Evolutionary conservation across 1,284 basidiomycete genomes (phyloP), one percentile per base, ranked within the genome.

Genomic region (Thecaphora thlaspeos): DNA sequence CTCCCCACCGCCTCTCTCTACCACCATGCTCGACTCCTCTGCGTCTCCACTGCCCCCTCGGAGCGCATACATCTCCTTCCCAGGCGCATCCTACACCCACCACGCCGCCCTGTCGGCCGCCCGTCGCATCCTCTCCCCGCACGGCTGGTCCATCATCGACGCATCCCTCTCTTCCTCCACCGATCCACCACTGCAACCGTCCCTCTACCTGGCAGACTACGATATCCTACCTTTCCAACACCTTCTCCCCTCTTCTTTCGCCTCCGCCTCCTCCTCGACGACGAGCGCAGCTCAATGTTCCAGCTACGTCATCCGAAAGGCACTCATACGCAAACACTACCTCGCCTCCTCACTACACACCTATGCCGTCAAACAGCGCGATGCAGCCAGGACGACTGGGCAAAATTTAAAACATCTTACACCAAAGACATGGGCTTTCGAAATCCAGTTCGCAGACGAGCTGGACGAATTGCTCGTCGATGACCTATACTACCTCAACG

Each of bases 281-380:
- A 56, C 54, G 38, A 53, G 54, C 37, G 45, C 58, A 23, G 83
- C 88, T 32, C 83, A 92, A 32, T 85, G 90, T 1, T 93, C 89
- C 9, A 88, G 87, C 41, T 95, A 94, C 75, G 87, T 86, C 15
- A 92, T 95, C 75, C 85, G 92, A 48, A 94, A 96, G 77, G 88
- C 88, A 23, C 83, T 98, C 41, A 98, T 97, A 65, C 85, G 95
- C 51, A 98, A 98, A 78, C 92, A 97, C 75, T 92, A 88, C 77
- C 83, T 98, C 2, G 87, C 92, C 22, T 84, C 85, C 34, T 87
- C 86, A 41, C 83, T 94, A 18, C 84, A 84, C 46, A 43, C 68
- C 0, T 65, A 55, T 37, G 42, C 50, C 2, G 57, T 71, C 42
- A 73, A 75, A 51, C 34, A 48, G 18, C 57, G 54, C 10, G 30